Evolutionary conservation across 129 eudicot genomes (phyloP), one percentile per base, ranked within the genome.

Genomic region (Cynara cardunculus): DNA sequence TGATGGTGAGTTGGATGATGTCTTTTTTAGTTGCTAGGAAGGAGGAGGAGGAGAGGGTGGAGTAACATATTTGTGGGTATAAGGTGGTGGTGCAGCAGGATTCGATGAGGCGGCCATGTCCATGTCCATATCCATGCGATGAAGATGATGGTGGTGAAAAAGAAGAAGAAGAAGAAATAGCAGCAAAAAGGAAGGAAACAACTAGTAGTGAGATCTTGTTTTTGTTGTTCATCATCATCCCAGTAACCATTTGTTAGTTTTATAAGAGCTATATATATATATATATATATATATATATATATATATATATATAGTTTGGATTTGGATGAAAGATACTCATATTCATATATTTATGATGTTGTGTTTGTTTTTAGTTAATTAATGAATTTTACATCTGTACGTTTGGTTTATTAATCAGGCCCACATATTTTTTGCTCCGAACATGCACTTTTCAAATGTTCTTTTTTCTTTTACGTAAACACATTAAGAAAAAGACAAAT

Each of bases 31-130:
- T 81, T 13, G 76, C 44, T 32, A 88, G 44, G 13, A 67, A 49
- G 28, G 53, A 34, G 39, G 39, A 34, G 39, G 39, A 34, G 39
- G 39, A 87, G 2, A 90, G 24, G 62, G 90, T 73, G 67, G 91
- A 75, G 85, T 85, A 86, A 86, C 98, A 94, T 8, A 91, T 64
- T 2, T 91, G 87, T 1, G 93, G 91, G 84, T 91, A 88, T 25
- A 84, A 74, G 25, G 97, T 91, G 89, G 14, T 82, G 78, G 71
- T 76, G 79, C 96, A 88, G 5, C 91, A 85, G 80, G 87, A 79
- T 73, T 69, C 81, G 59, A 81, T 30, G 14, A 66, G 34, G 68
- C 24, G 4, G 34, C 53, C 56, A 32, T 79, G 18, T 18, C 28
- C 7, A 14, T 32, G 16, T 10, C 49, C 49, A 37, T 37, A 0